These are phyloP conservation scores for Mycena rebaudengoi DNA, from an alignment of 768 basidiomycete species.

Conservation along the genomic window DNA sequence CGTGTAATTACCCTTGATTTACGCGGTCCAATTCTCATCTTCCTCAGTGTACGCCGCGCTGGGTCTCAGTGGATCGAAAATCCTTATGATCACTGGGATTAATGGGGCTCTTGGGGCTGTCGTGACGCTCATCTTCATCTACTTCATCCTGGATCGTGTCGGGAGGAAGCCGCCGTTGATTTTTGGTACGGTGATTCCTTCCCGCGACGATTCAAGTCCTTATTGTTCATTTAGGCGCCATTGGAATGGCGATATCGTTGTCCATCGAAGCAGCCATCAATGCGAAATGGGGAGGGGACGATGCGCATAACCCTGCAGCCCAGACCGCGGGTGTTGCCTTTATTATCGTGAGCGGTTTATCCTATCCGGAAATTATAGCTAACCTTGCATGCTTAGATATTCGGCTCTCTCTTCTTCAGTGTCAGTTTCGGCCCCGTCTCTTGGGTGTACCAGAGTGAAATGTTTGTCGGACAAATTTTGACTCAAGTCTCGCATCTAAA, in stretches of 20 bases:
- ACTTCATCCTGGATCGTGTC: conserved; percentile 51
- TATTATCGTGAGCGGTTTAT: conserved; percentile 55
- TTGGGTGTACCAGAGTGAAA: conserved; percentile 39
- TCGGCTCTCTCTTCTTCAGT: conserved; percentile 55
- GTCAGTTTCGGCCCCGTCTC: conserved; percentile 59
- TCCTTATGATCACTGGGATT: conserved; percentile 52
- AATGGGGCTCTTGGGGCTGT: conserved; percentile 65
- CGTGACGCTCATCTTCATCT: conserved; percentile 44
- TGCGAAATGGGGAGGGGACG: conserved; percentile 63
- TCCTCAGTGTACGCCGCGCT: conserved; percentile 59
- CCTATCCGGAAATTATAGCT: conserved; percentile 55
- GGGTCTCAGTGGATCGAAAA: conserved; percentile 60
- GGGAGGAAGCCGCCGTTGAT: conserved; percentile 59
- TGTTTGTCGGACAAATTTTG: conserved; percentile 4
- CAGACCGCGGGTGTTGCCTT: conserved; percentile 50
- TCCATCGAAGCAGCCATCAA: conserved; percentile 61
- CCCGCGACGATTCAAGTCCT: neutral
- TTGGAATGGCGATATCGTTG: conserved; percentile 53
- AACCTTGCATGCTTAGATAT: conserved; percentile 61
- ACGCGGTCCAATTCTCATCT: conserved; percentile 41
- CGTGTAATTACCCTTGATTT: neutral
- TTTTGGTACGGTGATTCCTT: neutral
- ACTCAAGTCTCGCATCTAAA: neutral
- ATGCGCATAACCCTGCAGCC: conserved; percentile 57
- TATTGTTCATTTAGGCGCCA: conserved; percentile 2